Conservation (phyloP, 208 protist species). For the Plasmodiophora brassicae region DNA sequence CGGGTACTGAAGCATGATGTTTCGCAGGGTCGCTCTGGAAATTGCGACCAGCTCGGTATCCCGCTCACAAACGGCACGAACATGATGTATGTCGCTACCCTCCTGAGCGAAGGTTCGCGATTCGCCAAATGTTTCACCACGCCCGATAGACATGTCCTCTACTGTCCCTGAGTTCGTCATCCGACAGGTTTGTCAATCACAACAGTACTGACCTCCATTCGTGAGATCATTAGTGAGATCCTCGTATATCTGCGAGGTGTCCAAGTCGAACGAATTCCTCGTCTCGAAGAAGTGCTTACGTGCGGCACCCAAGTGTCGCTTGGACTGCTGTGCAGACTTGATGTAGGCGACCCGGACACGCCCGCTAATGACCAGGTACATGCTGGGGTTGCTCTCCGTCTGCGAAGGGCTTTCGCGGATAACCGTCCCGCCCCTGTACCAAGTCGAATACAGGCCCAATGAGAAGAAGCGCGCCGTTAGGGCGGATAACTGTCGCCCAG, state of each 20-base stretch:
- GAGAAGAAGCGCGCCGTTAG: not conserved
- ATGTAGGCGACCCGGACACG: constrained; percentile 1
- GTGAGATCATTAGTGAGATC: not conserved
- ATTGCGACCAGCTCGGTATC: not conserved
- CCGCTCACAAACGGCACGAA: not conserved
- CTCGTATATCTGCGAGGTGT: not conserved
- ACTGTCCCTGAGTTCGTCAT: not conserved
- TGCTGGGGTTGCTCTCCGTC: not conserved
- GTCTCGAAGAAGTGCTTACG: not conserved
- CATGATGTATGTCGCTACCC: not conserved
- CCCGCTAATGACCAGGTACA: not conserved
- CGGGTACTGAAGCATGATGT: constrained; percentile 18
- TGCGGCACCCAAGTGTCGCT: not conserved
- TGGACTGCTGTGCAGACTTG: not conserved
- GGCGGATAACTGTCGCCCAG: not conserved
- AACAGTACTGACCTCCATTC: not conserved
- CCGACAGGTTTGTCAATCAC: no score
- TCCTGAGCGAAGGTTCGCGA: not conserved
- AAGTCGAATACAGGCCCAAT: not conserved
- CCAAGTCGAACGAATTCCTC: not conserved
- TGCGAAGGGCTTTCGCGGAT: not conserved
- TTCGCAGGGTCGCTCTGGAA: not conserved
- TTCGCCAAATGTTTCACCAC: constrained; percentile 2
- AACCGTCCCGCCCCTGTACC: not conserved
- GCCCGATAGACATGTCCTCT: not conserved